Base-by-base conservation (phyloP, 805 yeast genomes). In the Vanderwaltozyma polyspora region DNA sequence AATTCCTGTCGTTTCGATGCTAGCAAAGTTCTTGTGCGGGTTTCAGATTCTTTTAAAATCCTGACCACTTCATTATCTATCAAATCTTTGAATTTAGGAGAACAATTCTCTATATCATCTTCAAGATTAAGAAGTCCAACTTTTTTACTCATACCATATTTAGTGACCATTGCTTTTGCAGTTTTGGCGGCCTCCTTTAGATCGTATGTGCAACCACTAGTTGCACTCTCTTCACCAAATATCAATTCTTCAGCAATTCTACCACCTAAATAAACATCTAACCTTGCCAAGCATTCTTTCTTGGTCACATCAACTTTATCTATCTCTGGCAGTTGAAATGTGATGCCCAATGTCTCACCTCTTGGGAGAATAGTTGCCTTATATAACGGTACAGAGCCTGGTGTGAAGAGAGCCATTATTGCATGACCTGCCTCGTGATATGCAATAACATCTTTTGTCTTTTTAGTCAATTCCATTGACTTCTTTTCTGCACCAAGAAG, bases 381-480 rank as follows among this genome's bases (percentile, higher is more conserved):
- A 64, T 87, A 87, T 43, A 89, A 68, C 2, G 94, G 84, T 3
- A 94, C 84, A 4, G 96, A 95, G 9, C 94, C 95, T 12, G 80
- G 78, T 5, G 94, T 83, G 59, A 70, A 87, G 74, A 89, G 70
- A 11, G 97, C 96, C 79, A 86, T 84, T 37, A 87, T 82, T 7
- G 96, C 96, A 61, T 87, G 97, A 3, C 97, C 97, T 16, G 96
- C 97, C 64, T 87, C 97, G 61, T 87, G 97, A 58, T 78, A 87
- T 1, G 96, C 96, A 14, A 97, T 89, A 45, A 85, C 84, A 48
- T 72, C 74, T 57, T 95, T 72, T 0, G 93, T 72, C 41, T 86
- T 94, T 56, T 87, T 95, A 19, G 96, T 85, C 66, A 87, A 72
- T 25, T 87, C 95, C 96, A 86, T 87, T 19, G 94, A 81, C 62